Evolutionary conservation across 2,329 filamentous ascomycete genomes (phyloP), one percentile per base, ranked within the genome.

Genomic region (Botryotinia convoluta): DNA sequence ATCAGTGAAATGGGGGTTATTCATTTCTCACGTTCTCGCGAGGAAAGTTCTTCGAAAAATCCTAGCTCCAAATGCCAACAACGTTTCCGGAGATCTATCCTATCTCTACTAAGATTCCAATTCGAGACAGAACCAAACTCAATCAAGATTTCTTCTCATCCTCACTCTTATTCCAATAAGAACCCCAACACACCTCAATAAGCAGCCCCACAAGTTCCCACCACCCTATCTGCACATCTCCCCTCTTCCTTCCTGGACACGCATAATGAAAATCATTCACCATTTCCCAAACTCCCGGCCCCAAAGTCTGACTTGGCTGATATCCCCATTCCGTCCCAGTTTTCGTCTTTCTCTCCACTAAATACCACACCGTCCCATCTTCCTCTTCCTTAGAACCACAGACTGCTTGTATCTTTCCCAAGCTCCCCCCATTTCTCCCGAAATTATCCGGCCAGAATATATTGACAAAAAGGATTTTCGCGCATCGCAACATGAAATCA

Each of bases 201-300:
- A 29, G 8, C 9, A 5, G 16, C 18, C 18, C 35, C 26, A 14
- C 22, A 22, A 7, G 1, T n/a, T 68, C 64, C 45, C 45, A 29
- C 64, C 45, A 68, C 16, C 35, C 32, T 4, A 39, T 22, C 9
- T n/a, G 45, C 26, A 68, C 64, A 54, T 39, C 2, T 10, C 64
- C 64, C 3, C 20, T 29, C 45, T 3, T 39, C 45, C 35, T 29
- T 26, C 45, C 64, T 0, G 45, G 45, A 39, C 16, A 54, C 22
- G 35, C 64, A 39, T 39, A 68, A 42, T 68, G 64, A 39, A 54
- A 68, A 39, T 68, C 64, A 20, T 54, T 29, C 9, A 68, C 45
- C 64, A 39, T 54, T 12, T 18, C 35, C 37, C 37, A 54, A 16
- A 18, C 45, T 26, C 45, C 45, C 2, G 45, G 32, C 5, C 45